phyloP scores from a whole-genome alignment of 805 yeast species.

The Yamadazyma laniorum region DNA sequence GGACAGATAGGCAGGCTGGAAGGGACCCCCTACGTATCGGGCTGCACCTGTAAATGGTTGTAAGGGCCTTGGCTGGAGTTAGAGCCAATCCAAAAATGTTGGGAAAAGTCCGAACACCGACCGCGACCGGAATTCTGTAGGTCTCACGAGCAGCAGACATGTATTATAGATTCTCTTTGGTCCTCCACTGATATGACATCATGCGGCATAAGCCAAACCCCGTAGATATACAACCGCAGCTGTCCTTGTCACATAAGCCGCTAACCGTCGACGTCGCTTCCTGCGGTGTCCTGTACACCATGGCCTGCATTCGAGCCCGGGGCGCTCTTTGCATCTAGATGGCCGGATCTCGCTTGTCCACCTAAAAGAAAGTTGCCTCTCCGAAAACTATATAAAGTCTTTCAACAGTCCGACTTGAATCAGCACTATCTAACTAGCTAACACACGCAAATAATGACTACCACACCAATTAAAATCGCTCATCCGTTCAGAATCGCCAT shows the following conservation, averaged over 20 bases:
- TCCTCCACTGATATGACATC: neutral
- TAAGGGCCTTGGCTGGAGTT: too few species aligned
- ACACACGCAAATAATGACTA: too few species aligned
- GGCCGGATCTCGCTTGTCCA: neutral
- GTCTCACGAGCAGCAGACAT: too few species aligned
- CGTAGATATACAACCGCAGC: neutral
- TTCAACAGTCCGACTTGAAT: neutral
- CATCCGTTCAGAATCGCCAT: conserved; percentile 50
- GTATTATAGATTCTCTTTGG: neutral
- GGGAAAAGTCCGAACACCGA: neutral
- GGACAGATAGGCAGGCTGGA: too few species aligned
- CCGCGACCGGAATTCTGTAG: neutral
- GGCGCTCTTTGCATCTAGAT: neutral
- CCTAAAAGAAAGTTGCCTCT: neutral
- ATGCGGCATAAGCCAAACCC: neutral
- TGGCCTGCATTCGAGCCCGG: neutral
- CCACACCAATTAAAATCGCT: conserved; percentile 31
- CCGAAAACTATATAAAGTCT: neutral
- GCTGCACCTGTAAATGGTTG: too few species aligned
- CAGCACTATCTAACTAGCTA: neutral
- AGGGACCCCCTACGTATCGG: too few species aligned
- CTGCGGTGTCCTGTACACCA: neutral
- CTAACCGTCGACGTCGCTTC: too few species aligned
- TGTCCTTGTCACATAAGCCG: too few species aligned
- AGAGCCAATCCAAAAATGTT: too few species aligned